Evolutionary conservation across 805 yeast genomes (phyloP).

Genomic region (Candida dendrica): DNA sequence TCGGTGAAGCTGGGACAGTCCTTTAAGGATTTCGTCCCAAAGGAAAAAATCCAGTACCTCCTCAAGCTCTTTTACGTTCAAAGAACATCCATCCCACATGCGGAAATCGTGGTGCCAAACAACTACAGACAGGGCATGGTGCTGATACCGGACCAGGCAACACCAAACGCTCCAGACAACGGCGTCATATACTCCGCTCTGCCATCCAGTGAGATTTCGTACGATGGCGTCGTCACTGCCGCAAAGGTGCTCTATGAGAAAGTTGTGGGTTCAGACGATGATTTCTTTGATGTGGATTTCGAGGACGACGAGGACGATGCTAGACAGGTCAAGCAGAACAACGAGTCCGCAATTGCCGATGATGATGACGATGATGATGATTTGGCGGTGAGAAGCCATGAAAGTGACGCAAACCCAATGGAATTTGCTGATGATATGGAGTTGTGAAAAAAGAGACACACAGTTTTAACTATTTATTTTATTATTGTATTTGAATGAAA

Average conservation of each 20-base stretch:
- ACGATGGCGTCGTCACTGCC: slow-evolving; percentile 84
- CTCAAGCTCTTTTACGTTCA: slow-evolving; percentile 59
- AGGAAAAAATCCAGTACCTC: slow-evolving; percentile 56
- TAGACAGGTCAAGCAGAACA: slow-evolving; percentile 23
- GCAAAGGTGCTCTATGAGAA: slow-evolving; percentile 66
- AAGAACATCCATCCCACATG: slow-evolving; percentile 47
- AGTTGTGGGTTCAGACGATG: slow-evolving; percentile 90
- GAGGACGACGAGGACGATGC: slow-evolving; percentile 80
- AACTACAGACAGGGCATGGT: slow-evolving; percentile 19
- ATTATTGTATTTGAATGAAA: too few species aligned
- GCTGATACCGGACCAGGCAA: slow-evolving; percentile 8
- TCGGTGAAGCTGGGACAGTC: slow-evolving; percentile 84
- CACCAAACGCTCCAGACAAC: slow-evolving; percentile 29
- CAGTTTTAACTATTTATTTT: too few species aligned
- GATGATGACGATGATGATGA: slow-evolving; percentile 22
- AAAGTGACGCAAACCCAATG: slow-evolving; percentile 26
- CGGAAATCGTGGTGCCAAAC: slow-evolving; percentile 40
- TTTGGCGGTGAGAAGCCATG: slow-evolving; percentile 21
- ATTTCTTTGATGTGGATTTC: slow-evolving; percentile 92
- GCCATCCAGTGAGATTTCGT: slow-evolving; percentile 83
- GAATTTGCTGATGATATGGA: slow-evolving; percentile 33
- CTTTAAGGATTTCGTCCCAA: slow-evolving; percentile 77
- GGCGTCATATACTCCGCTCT: slow-evolving; percentile 47
- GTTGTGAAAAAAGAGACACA: too few species aligned
- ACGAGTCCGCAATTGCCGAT: slow-evolving; percentile 21